phyloP scores from a whole-genome alignment of 2,329 filamentous ascomycete genomes.

The Penicillium occitanis region DNA sequence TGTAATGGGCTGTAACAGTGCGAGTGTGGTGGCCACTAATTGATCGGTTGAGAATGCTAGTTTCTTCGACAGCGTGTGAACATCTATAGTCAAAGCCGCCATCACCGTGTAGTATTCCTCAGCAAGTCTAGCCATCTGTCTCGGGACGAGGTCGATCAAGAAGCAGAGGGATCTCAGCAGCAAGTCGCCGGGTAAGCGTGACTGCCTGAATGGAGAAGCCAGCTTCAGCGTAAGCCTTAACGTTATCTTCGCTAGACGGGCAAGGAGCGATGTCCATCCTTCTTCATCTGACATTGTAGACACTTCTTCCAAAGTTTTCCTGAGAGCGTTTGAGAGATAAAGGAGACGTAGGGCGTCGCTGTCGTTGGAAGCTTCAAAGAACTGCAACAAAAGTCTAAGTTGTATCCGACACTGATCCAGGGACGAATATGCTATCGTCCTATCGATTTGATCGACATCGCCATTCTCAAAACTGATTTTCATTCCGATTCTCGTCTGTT shows the following conservation, averaged over 20 bases:
- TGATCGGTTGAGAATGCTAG: slow-evolving; percentile 29
- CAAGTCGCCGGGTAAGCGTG: slow-evolving; percentile 30
- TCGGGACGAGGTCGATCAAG: slow-evolving; percentile 41
- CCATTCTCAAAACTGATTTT: slow-evolving; percentile 39
- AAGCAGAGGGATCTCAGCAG: slow-evolving; percentile 39
- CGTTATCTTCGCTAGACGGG: slow-evolving; percentile 39
- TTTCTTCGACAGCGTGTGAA: slow-evolving; percentile 24
- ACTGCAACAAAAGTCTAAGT: slow-evolving; percentile 67
- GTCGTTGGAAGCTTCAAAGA: slow-evolving; percentile 55
- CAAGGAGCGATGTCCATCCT: slow-evolving; percentile 43
- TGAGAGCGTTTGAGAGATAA: slow-evolving; percentile 46
- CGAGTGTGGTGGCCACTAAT: slow-evolving; percentile 39
- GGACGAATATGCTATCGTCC: slow-evolving; percentile 13
- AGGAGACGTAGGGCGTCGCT: slow-evolving; percentile 43
- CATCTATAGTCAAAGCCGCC: slow-evolving; percentile 35
- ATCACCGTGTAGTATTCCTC: slow-evolving; percentile 43
- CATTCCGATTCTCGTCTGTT: slow-evolving; percentile 39
- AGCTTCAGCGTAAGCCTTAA: slow-evolving; percentile 34
- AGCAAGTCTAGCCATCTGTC: slow-evolving; percentile 40
- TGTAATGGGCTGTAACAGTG: slow-evolving; percentile 45
- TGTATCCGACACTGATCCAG: slow-evolving; percentile 44
- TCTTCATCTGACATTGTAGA: slow-evolving; percentile 40
- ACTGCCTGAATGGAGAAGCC: slow-evolving; percentile 26
- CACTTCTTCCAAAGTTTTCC: slow-evolving; percentile 39
- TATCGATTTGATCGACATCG: slow-evolving; percentile 29